These are phyloP conservation scores for Metschnikowia shivogae DNA, from an alignment of 805 yeast species.

Conservation along the genomic window DNA sequence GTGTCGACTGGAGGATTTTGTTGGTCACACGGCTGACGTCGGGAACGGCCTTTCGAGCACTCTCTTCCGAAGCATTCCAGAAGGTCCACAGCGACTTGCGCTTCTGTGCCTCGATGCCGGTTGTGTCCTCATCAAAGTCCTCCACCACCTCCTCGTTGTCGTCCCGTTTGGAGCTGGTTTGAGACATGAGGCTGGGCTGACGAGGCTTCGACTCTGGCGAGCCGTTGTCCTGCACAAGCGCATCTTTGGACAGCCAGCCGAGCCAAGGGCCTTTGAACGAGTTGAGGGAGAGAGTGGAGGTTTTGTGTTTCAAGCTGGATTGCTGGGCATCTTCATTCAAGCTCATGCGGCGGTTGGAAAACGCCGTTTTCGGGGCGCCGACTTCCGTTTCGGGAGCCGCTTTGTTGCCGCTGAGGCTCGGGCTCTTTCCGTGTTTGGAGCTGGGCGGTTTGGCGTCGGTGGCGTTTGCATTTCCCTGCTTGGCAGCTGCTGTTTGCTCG, in stretches of 20 bases:
- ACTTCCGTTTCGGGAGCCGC: neutral
- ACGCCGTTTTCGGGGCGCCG: neutral
- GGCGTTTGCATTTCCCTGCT: neutral
- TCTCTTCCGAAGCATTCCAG: constrained; percentile 24
- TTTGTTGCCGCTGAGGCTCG: neutral
- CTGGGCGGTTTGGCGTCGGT: no score
- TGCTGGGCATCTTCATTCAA: neutral
- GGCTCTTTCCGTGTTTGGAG: neutral
- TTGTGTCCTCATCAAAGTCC: constrained; percentile 1
- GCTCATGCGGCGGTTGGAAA: constrained; percentile 2
- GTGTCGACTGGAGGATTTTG: constrained; percentile 31
- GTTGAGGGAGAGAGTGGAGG: constrained; percentile 22
- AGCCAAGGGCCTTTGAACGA: constrained; percentile 23
- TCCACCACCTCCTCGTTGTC: constrained; percentile 15
- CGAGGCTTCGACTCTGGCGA: neutral
- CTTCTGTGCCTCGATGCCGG: constrained; percentile 1
- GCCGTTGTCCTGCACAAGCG: neutral
- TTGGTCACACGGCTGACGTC: constrained; percentile 20
- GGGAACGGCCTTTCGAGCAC: neutral
- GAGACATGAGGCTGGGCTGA: constrained; percentile 8
- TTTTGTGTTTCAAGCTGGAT: constrained; percentile 12
- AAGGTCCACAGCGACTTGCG: constrained; percentile 35
- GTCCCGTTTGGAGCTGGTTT: constrained; percentile 8
- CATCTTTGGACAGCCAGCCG: constrained; percentile 20
- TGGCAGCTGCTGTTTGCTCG: neutral